Conservation (phyloP, 2,329 filamentous ascomycete genomes). For the Fusarium verrucosum region DNA sequence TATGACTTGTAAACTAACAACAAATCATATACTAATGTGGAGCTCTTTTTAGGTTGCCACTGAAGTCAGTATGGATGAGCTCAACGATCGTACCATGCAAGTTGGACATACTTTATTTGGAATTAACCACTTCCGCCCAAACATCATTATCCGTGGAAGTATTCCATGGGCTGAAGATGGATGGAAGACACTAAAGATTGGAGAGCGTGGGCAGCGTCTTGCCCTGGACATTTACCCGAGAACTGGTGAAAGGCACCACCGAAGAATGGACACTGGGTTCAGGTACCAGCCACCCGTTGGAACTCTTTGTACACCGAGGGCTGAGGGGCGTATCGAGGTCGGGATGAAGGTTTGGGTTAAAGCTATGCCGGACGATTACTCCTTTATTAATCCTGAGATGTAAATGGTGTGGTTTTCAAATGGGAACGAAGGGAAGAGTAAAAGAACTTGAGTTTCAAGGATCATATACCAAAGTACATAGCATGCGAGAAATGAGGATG, state of each 20-base stretch:
- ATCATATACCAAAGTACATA: no score
- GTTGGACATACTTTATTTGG: constrained; percentile 61
- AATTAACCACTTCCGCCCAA: constrained; percentile 71
- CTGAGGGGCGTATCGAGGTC: constrained; percentile 63
- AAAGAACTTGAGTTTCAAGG: no score
- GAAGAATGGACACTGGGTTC: constrained; percentile 66
- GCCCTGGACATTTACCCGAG: constrained; percentile 68
- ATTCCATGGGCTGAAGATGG: constrained; percentile 69
- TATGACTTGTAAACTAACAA: constrained; percentile 38
- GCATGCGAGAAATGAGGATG: background rate
- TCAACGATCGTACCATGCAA: constrained; percentile 61
- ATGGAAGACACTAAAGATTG: constrained; percentile 67
- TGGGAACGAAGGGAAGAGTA: background rate
- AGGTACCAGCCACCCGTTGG: constrained; percentile 74
- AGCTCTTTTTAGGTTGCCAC: constrained; percentile 64
- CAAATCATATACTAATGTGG: constrained; percentile 65
- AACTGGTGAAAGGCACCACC: constrained; percentile 67
- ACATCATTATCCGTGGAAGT: constrained; percentile 66
- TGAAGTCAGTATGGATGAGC: constrained; percentile 64
- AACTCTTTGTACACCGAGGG: constrained; percentile 69
- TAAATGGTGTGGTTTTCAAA: background rate
- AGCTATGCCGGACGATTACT: constrained; percentile 65
- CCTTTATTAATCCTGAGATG: constrained; percentile 45
- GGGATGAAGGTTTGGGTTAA: constrained; percentile 68
- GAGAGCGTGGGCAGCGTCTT: constrained; percentile 42